Base-by-base conservation (phyloP, 805 yeast genomes). In the Barnettozyma sucrosica region DNA sequence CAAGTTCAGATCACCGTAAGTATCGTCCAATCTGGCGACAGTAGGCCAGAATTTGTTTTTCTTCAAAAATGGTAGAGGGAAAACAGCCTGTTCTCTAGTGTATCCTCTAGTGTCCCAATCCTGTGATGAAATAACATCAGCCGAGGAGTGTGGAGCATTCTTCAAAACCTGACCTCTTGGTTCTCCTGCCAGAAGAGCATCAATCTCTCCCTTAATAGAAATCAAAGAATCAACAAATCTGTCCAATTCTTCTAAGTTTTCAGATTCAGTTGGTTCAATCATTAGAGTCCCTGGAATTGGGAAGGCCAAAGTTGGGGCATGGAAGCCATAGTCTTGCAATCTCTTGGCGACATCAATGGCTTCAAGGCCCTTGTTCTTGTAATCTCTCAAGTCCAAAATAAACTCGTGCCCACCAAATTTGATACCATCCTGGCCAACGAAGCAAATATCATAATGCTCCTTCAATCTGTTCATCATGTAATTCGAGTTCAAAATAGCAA, bases 251-350 rank as follows among this genome's bases (percentile, higher is more conserved):
- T 75, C 86, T 60, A 84, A 69, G 62, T 89, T 81, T 70, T 93
- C 99, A 18, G 93, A 83, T 70, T 93, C 99, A 3, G 99, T 93
- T 50, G 99, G 99, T 71, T 93, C 99, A 53, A 93, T 81, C 99
- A 93, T 93, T 58, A 93, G 76, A 2, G 99, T 93, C 52, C 95
- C 96, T 5, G 97, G 92, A 44, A 93, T 95, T 9, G 99, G 99
- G 87, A 93, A 93, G 3, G 98, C 93, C 87, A 93, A 83, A 23
- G 99, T 93, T 52, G 99, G 99, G 1, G 97, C 97, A 68, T 93
- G 99, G 80, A 93, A 93, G 0, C 98, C 97, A 65, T 92, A 93
- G 69, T 93, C 99, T 70, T 93, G 98, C 51, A 93, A 75, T 67
- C 99, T 81, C 73, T 93, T 93, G 48, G 99, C 98, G 50, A 93